Conservation (phyloP, 371 early-diverging fungal genomes). For the Catenaria anguillulae region DNA sequence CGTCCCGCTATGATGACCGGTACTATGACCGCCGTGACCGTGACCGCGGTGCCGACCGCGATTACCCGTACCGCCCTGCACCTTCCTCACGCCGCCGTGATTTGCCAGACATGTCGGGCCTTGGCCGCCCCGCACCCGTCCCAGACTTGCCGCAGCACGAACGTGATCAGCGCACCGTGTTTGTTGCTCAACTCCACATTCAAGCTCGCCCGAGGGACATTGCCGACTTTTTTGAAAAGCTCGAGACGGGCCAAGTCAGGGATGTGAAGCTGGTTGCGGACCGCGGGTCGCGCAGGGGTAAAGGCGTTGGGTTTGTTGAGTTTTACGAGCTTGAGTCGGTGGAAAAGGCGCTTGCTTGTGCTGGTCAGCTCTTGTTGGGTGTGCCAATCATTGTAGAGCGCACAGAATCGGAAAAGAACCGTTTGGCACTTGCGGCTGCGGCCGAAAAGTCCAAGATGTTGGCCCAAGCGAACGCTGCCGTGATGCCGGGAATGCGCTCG, state of each 20-base stretch:
- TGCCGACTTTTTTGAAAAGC: slow-evolving; percentile 57
- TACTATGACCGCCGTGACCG: too few relatives aligned
- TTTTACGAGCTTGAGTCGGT: slow-evolving; percentile 79
- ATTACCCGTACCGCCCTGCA: too few relatives aligned
- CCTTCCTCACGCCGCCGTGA: too few relatives aligned
- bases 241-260: slow-evolving; percentile 66
- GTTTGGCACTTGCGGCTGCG: slow-evolving; percentile 23
- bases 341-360: slow-evolving; percentile 61
- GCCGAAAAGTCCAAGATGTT: too few relatives aligned
- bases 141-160: slow-evolving; percentile 26
- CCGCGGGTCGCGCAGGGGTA: slow-evolving; percentile 69
- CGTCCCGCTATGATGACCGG: too few relatives aligned
- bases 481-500: too few relatives aligned
- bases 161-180: slow-evolving; percentile 83
- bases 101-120: too few relatives aligned
- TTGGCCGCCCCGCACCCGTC: slow-evolving; percentile 6
- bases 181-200: slow-evolving; percentile 81
- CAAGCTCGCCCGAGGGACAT: slow-evolving; percentile 63
- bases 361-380: slow-evolving; percentile 80
- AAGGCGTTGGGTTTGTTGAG: slow-evolving; percentile 86
- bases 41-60: too few relatives aligned
- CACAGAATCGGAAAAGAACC: slow-evolving; percentile 88
- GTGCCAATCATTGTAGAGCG: slow-evolving; percentile 83
- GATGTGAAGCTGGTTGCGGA: slow-evolving; percentile 80
- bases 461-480: too few relatives aligned